Conservation (phyloP, 805 yeast species). For the Wickerhamiella bombiphila region DNA sequence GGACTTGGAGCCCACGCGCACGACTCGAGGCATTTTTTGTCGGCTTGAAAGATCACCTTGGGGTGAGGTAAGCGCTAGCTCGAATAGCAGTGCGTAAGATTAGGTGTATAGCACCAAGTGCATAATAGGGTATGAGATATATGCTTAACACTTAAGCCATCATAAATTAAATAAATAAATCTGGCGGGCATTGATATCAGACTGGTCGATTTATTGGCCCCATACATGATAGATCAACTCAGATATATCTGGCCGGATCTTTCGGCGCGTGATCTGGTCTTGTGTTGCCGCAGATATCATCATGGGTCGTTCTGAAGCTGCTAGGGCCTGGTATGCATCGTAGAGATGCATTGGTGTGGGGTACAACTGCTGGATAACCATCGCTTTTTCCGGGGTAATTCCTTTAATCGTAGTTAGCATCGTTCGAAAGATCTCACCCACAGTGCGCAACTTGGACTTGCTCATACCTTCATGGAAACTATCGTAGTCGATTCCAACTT, state of each 20-base stretch:
- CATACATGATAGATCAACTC: slow-evolving; percentile 40
- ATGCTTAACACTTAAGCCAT: no score
- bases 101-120: neutral
- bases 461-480: slow-evolving; percentile 54
- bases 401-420: slow-evolving; percentile 75
- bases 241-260: slow-evolving; percentile 38
- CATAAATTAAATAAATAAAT: neutral
- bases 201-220: slow-evolving; percentile 34
- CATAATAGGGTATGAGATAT: no score
- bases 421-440: slow-evolving; percentile 57
- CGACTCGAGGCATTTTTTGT: slow-evolving; percentile 10
- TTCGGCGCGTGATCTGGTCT: slow-evolving; percentile 36
- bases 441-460: slow-evolving; percentile 55
- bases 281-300: slow-evolving; percentile 25
- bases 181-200: no score
- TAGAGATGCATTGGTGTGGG: slow-evolving; percentile 56
- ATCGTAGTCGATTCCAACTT: slow-evolving; percentile 24
- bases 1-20: slow-evolving; percentile 38
- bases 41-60: neutral
- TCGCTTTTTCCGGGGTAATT: slow-evolving; percentile 71
- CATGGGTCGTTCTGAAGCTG: slow-evolving; percentile 23
- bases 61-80: no score
- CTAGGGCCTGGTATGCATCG: slow-evolving; percentile 27
- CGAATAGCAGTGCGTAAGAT: no score
- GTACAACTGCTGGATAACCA: slow-evolving; percentile 52